A percentile compares a stretch with the other conserved stretches of the same genome.
phyloP scores from a whole-genome alignment of 2,329 filamentous ascomycete species.

The Xylariaceae sp. region DNA sequence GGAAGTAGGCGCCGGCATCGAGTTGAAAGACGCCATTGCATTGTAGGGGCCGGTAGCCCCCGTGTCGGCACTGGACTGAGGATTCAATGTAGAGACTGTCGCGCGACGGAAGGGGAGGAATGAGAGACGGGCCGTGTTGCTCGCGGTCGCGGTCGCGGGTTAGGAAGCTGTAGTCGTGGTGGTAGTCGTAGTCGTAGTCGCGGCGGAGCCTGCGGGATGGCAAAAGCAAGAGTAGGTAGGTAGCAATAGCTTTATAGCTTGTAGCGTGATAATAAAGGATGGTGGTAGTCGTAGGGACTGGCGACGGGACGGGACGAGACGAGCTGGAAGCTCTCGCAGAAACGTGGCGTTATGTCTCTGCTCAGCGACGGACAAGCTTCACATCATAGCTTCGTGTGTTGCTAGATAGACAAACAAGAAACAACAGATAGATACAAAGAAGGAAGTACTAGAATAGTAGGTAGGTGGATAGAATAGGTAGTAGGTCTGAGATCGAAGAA shows the following conservation, averaged over 20 bases:
- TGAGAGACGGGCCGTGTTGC: neutral
- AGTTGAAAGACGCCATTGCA: constrained; percentile 56
- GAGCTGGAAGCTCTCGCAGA: neutral
- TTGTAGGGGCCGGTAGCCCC: constrained; percentile 33
- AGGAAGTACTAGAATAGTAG: neutral
- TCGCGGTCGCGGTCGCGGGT: neutral
- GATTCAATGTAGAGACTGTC: neutral
- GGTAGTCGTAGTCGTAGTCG: neutral
- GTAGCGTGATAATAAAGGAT: neutral
- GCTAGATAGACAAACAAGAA: neutral
- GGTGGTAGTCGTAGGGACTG: neutral
- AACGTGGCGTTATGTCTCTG: neutral
- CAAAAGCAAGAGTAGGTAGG: neutral
- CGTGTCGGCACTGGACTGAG: constrained; percentile 17
- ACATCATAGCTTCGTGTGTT: neutral
- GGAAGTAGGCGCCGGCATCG: constrained; percentile 46
- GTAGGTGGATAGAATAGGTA: neutral
- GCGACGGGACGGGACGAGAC: neutral
- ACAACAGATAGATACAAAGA: neutral
- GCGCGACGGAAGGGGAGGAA: neutral
- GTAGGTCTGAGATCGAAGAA: neutral
- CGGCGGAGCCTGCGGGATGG: neutral
- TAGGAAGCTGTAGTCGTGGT: neutral
- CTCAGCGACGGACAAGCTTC: neutral
- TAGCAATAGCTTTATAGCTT: neutral